These are phyloP conservation scores for Xylariales sp. DNA, from an alignment of 2,329 filamentous ascomycete genomes.

Conservation along the genomic window DNA sequence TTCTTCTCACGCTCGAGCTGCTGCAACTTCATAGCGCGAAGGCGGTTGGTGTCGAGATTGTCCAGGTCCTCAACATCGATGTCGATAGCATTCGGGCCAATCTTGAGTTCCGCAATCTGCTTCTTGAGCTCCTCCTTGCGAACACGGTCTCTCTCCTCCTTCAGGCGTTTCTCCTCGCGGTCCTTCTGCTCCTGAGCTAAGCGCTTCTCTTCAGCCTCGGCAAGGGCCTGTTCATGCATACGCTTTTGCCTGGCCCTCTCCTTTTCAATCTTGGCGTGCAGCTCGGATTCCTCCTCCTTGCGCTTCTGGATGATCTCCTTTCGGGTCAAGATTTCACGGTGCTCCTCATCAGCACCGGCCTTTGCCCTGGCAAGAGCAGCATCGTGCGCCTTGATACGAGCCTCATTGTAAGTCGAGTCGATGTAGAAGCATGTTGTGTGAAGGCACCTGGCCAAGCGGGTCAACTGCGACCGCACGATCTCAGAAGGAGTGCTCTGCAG, in stretches of 20 bases:
- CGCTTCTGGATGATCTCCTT: constrained; percentile 93
- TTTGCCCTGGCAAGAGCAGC: constrained; percentile 77
- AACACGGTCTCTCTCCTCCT: constrained; percentile 84
- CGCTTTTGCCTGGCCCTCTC: constrained; percentile 88
- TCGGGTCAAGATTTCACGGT: constrained; percentile 76
- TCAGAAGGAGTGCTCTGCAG: constrained; percentile 97
- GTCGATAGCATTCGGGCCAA: constrained; percentile 69
- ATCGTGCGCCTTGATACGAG: constrained; percentile 72
- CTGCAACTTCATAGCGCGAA: constrained; percentile 90
- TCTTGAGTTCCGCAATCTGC: constrained; percentile 86
- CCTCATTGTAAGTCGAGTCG: constrained; percentile 82
- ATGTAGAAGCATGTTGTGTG: constrained; percentile 96
- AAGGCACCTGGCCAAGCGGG: constrained; percentile 83
- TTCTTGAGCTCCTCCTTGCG: constrained; percentile 92
- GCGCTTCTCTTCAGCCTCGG: constrained; percentile 84
- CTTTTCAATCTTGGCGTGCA: constrained; percentile 82
- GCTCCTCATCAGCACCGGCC: constrained; percentile 88
- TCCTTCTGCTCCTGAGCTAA: constrained; percentile 90
- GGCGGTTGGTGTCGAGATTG: constrained; percentile 81
- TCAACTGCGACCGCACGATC: constrained; percentile 92
- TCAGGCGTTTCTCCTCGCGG: constrained; percentile 79
- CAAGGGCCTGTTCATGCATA: constrained; percentile 79
- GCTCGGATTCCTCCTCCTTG: constrained; percentile 90
- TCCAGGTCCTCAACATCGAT: constrained; percentile 80
- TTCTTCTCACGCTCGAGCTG: constrained; percentile 98